phyloP scores from a whole-genome alignment of 1,139 yeast genomes.

The Geotrichum citri-aurantii region DNA sequence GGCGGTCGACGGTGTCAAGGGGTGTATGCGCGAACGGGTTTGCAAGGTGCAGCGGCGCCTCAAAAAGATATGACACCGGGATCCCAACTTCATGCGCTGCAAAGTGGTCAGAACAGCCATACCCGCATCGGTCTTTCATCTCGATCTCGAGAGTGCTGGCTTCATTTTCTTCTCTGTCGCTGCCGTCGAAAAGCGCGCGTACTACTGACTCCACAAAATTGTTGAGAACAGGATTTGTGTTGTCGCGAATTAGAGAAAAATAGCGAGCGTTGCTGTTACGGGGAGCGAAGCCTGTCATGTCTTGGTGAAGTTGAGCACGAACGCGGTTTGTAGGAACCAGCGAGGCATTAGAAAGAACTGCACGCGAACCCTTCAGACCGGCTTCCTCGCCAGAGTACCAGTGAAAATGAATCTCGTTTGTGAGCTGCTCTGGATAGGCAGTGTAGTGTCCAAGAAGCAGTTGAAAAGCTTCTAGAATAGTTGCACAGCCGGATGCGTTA shows the following conservation, averaged over 20 bases:
- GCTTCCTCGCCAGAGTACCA: conserved; percentile 95
- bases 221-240: conserved; percentile 53
- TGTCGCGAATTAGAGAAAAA: conserved; percentile 68
- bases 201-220: conserved; percentile 43
- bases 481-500: conserved; percentile 84
- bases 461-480: conserved; percentile 70
- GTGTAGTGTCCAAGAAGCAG: conserved; percentile 29
- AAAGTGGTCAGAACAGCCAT: conserved; percentile 91
- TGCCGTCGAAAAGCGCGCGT: not conserved
- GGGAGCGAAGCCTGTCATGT: conserved; percentile 83
- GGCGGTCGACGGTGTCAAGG: conserved; percentile 73
- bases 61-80: conserved; percentile 78
- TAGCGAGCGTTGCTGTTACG: conserved; percentile 71
- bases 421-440: conserved; percentile 38
- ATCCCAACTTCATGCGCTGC: conserved; percentile 78
- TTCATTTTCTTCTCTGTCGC: not conserved
- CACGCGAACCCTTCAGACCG: conserved; percentile 82
- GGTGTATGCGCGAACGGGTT: conserved; percentile 71
- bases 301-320: conserved; percentile 85
- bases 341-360: conserved; percentile 51
- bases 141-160: conserved; percentile 56
- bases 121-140: conserved; percentile 62
- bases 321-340: conserved; percentile 38
- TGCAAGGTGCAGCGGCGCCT: conserved; percentile 57
- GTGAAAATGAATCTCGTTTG: conserved; percentile 82